Evolutionary conservation across 2,329 filamentous ascomycete genomes (phyloP).

Genomic region (Diaporthe aspalathi): DNA sequence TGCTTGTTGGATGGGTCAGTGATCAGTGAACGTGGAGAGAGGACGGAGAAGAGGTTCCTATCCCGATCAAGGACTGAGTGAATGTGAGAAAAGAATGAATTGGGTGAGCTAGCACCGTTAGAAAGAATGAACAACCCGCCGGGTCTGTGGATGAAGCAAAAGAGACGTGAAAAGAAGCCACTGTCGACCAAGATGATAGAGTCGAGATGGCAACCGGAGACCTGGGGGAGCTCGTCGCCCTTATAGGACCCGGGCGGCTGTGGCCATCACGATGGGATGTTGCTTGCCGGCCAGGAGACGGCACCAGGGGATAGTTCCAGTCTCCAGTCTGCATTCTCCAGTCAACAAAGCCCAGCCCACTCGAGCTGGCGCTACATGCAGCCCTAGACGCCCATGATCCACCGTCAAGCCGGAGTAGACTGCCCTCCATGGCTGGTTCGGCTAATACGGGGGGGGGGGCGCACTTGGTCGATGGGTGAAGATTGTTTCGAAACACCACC

Average conservation of each 20-base stretch:
- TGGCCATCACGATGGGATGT: not conserved
- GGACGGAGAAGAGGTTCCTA: not conserved
- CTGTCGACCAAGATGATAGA: constrained; percentile 30
- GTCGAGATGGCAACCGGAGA: constrained; percentile 20
- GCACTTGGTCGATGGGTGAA: constrained; percentile 24
- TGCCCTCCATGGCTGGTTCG: constrained; percentile 14
- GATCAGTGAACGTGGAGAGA: not conserved
- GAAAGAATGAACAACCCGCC: constrained; percentile 39
- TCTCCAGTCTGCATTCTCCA: not conserved
- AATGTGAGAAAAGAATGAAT: constrained; percentile 34
- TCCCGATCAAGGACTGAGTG: constrained; percentile 20
- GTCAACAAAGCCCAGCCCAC: constrained; percentile 5
- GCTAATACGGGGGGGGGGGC: constrained; percentile 7
- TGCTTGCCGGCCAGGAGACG: not conserved
- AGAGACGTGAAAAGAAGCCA: constrained; percentile 22
- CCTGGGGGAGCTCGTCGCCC: not conserved
- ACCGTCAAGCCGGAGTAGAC: constrained; percentile 16
- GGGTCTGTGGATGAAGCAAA: constrained; percentile 25
- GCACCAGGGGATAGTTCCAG: not conserved
- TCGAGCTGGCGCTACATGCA: constrained; percentile 26
- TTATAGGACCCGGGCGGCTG: constrained; percentile 12
- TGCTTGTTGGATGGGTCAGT: not conserved
- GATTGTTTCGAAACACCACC: constrained; percentile 38
- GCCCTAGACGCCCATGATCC: constrained; percentile 27
- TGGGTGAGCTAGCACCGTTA: constrained; percentile 37